phyloP scores from a whole-genome alignment of 176 grass and related monocot species.

The Carex scoparia region DNA sequence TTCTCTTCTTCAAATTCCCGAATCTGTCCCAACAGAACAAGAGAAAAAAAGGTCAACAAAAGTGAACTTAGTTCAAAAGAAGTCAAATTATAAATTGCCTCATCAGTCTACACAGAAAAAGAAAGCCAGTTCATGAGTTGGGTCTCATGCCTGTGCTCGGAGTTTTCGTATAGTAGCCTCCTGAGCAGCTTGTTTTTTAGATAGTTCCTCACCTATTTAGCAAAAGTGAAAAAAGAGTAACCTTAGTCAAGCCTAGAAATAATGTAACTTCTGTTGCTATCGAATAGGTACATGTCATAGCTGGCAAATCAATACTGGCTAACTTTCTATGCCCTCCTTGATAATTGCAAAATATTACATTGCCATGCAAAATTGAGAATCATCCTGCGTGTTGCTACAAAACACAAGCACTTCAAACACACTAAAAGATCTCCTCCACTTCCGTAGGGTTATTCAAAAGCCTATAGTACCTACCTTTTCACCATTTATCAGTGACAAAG shows the following conservation, averaged over 20 bases:
- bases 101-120: not conserved
- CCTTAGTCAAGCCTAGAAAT: not conserved
- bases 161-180: slow-evolving; percentile 98
- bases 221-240: not conserved
- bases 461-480: not conserved
- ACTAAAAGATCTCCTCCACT: not conserved
- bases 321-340: not conserved
- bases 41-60: slow-evolving; percentile 4
- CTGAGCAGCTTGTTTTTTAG: slow-evolving; percentile 98
- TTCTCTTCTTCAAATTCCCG: slow-evolving; percentile 98
- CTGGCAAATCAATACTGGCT: not conserved
- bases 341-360: not conserved
- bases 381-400: not conserved
- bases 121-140: not conserved
- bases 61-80: slow-evolving; percentile 14
- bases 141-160: slow-evolving; percentile 74
- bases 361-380: not conserved
- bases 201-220: slow-evolving; percentile 95
- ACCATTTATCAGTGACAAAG: not conserved
- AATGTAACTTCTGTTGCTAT: not conserved
- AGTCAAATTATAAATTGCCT: not conserved
- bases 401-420: not conserved
- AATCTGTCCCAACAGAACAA: slow-evolving; percentile 65
- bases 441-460: not conserved
- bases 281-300: not conserved